Evolutionary conservation across 352 stramenopile genomes (phyloP).

Genomic region (Pythium apleroticum): DNA sequence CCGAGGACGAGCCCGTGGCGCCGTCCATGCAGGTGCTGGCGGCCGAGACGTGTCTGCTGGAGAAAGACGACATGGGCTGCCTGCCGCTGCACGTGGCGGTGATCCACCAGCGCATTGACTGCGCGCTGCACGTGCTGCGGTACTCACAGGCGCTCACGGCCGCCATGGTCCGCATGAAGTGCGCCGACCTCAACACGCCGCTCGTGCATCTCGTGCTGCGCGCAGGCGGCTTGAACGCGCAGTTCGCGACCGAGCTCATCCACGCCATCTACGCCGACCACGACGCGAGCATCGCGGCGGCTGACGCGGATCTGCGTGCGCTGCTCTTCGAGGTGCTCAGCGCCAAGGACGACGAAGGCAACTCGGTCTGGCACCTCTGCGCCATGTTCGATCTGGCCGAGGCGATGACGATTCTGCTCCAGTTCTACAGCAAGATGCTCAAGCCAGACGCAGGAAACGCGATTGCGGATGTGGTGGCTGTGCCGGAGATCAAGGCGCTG

Average conservation of each 20-base stretch:
- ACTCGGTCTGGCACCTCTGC: slow-evolving; percentile 78
- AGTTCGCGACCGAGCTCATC: slow-evolving; percentile 44
- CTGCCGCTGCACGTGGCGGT: slow-evolving; percentile 75
- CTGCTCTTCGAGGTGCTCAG: slow-evolving; percentile 54
- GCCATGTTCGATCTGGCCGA: slow-evolving; percentile 57
- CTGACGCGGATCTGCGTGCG: slow-evolving; percentile 38
- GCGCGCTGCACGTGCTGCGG: slow-evolving; percentile 46
- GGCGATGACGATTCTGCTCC: slow-evolving; percentile 44
- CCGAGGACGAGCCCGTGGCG: not conserved
- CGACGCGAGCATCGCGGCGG: not conserved
- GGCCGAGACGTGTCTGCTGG: slow-evolving; percentile 54
- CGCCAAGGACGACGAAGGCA: slow-evolving; percentile 69
- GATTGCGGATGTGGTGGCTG: slow-evolving; percentile 7
- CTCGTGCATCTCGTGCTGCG: slow-evolving; percentile 72
- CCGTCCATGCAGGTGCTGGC: slow-evolving; percentile 42
- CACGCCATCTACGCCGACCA: slow-evolving; percentile 34
- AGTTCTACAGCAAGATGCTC: slow-evolving; percentile 46
- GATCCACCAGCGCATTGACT: slow-evolving; percentile 53
- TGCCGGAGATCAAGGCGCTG: slow-evolving; percentile 35
- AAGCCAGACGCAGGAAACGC: slow-evolving; percentile 6
- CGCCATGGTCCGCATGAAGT: slow-evolving; percentile 68
- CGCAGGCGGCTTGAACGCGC: slow-evolving; percentile 55
- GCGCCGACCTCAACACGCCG: slow-evolving; percentile 57
- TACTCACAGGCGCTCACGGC: slow-evolving; percentile 67
- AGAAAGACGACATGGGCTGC: slow-evolving; percentile 85